Evolutionary conservation across 2,329 filamentous ascomycete genomes (phyloP), one percentile per base, ranked within the genome.

Genomic region (Aschersonia sp.): DNA sequence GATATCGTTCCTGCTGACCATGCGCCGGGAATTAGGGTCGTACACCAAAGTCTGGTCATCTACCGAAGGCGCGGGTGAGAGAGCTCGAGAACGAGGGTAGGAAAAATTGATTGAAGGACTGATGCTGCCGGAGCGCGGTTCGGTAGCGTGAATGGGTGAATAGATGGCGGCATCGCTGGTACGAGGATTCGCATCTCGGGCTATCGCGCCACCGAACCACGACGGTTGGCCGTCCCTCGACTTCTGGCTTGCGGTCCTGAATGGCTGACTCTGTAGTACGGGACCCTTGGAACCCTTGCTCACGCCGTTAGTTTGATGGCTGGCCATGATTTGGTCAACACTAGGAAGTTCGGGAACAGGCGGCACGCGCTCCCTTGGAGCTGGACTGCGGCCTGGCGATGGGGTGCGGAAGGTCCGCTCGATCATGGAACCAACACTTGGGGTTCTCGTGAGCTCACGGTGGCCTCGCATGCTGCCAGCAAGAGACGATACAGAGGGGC

Each of bases 331-430:
- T 12, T 55, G 53, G 41, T 61, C 57, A 47, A 73, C 65, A 40
- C 72, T 66, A 4, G 86, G 87, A 30, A 95, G 71, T 4, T 74
- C 71, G 37, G 88, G 89, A 2, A 95, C 81, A 1, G 87, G 87
- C 32, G 87, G 87, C 46, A 77, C 72, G 45, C 66, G 61, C 22
- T 60, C 55, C 41, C 60, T 62, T 52, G 61, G 64, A 49, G 63
- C 59, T 43, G 63, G 63, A 49, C 63, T 71, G 70, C 59, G 62
- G 70, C 51, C 62, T 29, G 58, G 86, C 4, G 82, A 94, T 4
- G 81, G 79, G 10, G 83, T 84, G 54, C 89, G 80, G 63, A 95
- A 95, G 1, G 87, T 89, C 49, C 90, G 79, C 61, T 90, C 85
- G 32, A 79, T 83, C 89, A 97, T 94, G 45, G 88, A 95, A 29